phyloP scores from a whole-genome alignment of 805 yeast genomes.

The Saturnispora mendoncae region DNA sequence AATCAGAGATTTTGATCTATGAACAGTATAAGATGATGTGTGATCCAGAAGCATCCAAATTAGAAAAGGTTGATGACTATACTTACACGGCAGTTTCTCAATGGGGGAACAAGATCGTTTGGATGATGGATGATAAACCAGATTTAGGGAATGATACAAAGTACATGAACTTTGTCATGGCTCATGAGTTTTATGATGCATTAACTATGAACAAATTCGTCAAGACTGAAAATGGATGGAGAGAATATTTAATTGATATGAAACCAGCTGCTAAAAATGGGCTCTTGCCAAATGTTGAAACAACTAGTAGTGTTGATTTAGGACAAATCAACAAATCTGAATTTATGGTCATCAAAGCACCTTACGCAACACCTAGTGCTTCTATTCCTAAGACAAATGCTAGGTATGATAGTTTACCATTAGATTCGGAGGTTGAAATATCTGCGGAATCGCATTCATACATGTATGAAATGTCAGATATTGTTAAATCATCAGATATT shows the following conservation, averaged over 20 bases:
- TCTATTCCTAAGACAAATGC: constrained; percentile 41
- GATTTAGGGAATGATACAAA: constrained; percentile 29
- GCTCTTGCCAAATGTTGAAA: constrained; percentile 18
- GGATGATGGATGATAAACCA: constrained; percentile 48
- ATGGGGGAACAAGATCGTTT: constrained; percentile 46
- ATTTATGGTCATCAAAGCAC: constrained; percentile 50
- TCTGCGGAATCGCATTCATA: constrained; percentile 66
- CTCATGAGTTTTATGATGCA: constrained; percentile 86
- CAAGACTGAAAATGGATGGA: constrained; percentile 62
- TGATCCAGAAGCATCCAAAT: constrained; percentile 17
- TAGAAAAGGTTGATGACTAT: constrained; percentile 27
- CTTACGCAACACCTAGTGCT: constrained; percentile 55
- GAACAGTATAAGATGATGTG: constrained; percentile 49
- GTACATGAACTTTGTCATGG: constrained; percentile 53
- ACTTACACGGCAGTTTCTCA: constrained; percentile 32
- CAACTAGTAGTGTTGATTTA: constrained; percentile 11
- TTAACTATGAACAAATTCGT: constrained; percentile 66
- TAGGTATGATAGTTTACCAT: constrained; percentile 46
- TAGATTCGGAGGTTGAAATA: constrained; percentile 56
- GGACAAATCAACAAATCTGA: constrained; percentile 18
- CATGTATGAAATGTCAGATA: constrained; percentile 41
- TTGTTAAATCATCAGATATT: constrained; percentile 25
- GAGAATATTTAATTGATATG: constrained; percentile 65
- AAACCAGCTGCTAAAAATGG: constrained; percentile 13
- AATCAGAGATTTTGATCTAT: constrained; percentile 53